Evolutionary conservation across 768 basidiomycete species (phyloP).

Genomic region (Tremella fuciformis): DNA sequence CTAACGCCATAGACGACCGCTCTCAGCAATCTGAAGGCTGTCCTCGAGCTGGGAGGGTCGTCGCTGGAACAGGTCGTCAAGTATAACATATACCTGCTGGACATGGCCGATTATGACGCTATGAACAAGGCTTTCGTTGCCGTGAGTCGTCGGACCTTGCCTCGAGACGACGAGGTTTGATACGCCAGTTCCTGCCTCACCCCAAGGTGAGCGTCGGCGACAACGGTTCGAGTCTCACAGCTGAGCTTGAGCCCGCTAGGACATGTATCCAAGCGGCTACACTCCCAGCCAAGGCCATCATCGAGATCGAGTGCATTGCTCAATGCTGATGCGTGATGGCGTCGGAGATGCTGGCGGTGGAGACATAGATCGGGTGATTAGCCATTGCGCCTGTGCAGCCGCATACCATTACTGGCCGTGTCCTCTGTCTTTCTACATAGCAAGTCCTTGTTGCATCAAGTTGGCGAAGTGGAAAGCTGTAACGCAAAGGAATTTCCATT

Average conservation of each 20-base stretch:
- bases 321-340: too few relatives aligned
- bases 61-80: slow-evolving; percentile 33
- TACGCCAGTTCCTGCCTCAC: not conserved
- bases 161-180: too few relatives aligned
- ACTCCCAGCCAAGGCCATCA: slow-evolving; percentile 10
- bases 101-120: slow-evolving; percentile 17
- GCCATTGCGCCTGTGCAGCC: too few relatives aligned
- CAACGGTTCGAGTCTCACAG: too few relatives aligned
- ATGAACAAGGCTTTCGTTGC: slow-evolving; percentile 26
- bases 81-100: slow-evolving; percentile 17
- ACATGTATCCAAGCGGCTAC: slow-evolving; percentile 22
- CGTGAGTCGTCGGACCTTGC: slow-evolving; percentile 9
- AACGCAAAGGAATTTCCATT: too few relatives aligned
- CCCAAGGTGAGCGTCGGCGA: too few relatives aligned
- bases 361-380: too few relatives aligned
- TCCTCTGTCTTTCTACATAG: too few relatives aligned
- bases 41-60: slow-evolving; percentile 38
- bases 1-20: not conserved
- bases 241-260: slow-evolving; percentile 10
- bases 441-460: too few relatives aligned
- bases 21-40: slow-evolving; percentile 30
- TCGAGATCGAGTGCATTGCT: slow-evolving; percentile 28
- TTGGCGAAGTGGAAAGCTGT: too few relatives aligned
- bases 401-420: too few relatives aligned
- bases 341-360: too few relatives aligned